Evolutionary conservation across 2,329 filamentous ascomycete genomes (phyloP).

Genomic region (Talaromyces sp.): DNA sequence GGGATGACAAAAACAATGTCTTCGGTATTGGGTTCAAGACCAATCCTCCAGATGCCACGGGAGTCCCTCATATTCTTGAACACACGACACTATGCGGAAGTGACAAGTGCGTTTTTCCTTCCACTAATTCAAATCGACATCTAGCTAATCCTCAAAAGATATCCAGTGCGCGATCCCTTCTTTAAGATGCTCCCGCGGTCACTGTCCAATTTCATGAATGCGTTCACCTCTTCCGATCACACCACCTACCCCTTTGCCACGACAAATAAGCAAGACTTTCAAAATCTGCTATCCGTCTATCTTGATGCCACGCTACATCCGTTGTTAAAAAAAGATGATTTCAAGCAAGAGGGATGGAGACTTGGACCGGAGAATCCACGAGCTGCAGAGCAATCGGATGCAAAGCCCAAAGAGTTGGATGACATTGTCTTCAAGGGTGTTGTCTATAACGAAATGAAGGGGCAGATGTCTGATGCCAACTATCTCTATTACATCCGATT

Average conservation of each 20-base stretch:
- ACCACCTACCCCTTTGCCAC: conserved; percentile 98
- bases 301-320: conserved; percentile 90
- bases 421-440: conserved; percentile 85
- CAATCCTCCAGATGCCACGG: conserved; percentile 92
- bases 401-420: conserved; percentile 56
- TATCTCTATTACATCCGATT: conserved; percentile 96
- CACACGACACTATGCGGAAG: conserved; percentile 96
- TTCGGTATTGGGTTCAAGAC: conserved; percentile 99
- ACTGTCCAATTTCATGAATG: conserved; percentile 99
- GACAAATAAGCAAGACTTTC: conserved; percentile 90
- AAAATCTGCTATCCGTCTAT: conserved; percentile 94
- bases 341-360: conserved; percentile 94
- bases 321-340: conserved; percentile 83
- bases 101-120: conserved; percentile 61
- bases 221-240: conserved; percentile 92
- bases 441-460: conserved; percentile 99
- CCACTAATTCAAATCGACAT: neutral
- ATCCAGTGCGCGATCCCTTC: conserved; percentile 96
- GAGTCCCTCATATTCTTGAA: conserved; percentile 93
- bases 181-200: conserved; percentile 99
- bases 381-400: conserved; percentile 45
- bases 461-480: conserved; percentile 94
- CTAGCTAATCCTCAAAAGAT: conserved; percentile 48
- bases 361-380: conserved; percentile 85
- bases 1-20: conserved; percentile 97